phyloP scores from a whole-genome alignment of 169 alveolate genomes.

The Cryptosporidium viatorum region DNA sequence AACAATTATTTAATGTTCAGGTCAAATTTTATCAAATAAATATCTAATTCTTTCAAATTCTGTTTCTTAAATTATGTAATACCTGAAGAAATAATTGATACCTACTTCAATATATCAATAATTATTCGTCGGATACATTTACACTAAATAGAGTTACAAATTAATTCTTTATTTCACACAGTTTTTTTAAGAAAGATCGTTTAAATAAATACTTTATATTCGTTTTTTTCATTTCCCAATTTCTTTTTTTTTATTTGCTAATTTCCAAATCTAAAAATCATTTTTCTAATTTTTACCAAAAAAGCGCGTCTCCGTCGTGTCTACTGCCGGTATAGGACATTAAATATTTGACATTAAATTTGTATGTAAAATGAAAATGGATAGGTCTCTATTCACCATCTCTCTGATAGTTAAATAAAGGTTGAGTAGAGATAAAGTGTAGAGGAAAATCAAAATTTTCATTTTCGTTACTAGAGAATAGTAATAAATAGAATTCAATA shows the following conservation, averaged over 20 bases:
- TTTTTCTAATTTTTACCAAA: background rate
- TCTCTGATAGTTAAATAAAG: background rate
- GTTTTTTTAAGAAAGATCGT: background rate
- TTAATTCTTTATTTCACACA: background rate
- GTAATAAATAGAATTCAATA: slow-evolving; percentile 1
- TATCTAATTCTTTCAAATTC: background rate
- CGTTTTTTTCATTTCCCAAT: background rate
- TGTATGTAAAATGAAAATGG: slow-evolving; percentile 25
- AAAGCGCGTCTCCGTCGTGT: slow-evolving; percentile 38
- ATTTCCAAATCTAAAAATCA: background rate
- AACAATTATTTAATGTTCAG: background rate
- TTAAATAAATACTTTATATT: background rate
- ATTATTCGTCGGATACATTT: background rate
- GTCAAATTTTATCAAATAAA: background rate
- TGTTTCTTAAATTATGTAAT: too few relatives aligned
- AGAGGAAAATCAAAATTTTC: background rate
- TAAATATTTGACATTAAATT: slow-evolving; percentile 6
- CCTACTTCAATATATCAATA: background rate
- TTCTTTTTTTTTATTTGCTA: too few relatives aligned
- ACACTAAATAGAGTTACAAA: background rate
- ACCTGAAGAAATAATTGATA: background rate
- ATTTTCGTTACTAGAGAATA: background rate
- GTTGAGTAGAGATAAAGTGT: background rate
- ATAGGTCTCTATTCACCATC: slow-evolving; percentile 31
- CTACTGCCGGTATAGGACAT: slow-evolving; percentile 20